Evolutionary conservation across 1,139 yeast species (phyloP).

Genomic region (Taiozyma sp.): DNA sequence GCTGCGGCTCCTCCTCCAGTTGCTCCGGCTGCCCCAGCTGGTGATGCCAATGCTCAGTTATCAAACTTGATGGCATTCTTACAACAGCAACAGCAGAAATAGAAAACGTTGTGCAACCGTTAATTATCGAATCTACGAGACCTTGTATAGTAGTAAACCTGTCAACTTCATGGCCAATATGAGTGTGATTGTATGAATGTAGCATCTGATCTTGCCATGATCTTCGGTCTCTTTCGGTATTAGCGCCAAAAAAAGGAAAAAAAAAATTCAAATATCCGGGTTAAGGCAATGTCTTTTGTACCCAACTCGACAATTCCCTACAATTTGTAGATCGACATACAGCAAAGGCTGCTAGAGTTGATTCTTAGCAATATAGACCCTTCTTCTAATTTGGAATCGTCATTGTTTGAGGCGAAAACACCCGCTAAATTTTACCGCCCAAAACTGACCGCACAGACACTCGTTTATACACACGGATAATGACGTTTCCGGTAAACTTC

Average conservation of each 20-base stretch:
- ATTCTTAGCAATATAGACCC: neutral
- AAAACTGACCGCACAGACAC: neutral
- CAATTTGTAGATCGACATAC: neutral
- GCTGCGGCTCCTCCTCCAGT: constrained; percentile 25
- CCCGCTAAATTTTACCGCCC: neutral
- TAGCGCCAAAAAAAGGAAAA: too few species aligned
- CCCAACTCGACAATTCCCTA: neutral
- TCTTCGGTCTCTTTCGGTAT: too few species aligned
- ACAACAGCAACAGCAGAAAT: constrained; percentile 28
- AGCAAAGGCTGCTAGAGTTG: neutral
- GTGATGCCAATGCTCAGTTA: constrained; percentile 33
- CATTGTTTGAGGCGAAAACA: neutral
- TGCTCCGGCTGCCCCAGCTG: constrained; percentile 24
- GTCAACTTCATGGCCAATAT: neutral
- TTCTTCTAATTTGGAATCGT: neutral
- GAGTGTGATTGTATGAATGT: neutral
- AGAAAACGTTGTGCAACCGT: neutral
- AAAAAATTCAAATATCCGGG: neutral
- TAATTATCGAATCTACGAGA: neutral
- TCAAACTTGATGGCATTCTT: constrained; percentile 36
- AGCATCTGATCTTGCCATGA: too few species aligned
- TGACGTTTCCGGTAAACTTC: neutral
- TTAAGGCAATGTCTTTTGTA: neutral
- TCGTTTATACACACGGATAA: neutral
- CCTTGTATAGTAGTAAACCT: neutral